Evolutionary conservation across 2,329 filamentous ascomycete species (phyloP), one percentile per base, ranked within the genome.

Genomic region (Nemania bipapillata): DNA sequence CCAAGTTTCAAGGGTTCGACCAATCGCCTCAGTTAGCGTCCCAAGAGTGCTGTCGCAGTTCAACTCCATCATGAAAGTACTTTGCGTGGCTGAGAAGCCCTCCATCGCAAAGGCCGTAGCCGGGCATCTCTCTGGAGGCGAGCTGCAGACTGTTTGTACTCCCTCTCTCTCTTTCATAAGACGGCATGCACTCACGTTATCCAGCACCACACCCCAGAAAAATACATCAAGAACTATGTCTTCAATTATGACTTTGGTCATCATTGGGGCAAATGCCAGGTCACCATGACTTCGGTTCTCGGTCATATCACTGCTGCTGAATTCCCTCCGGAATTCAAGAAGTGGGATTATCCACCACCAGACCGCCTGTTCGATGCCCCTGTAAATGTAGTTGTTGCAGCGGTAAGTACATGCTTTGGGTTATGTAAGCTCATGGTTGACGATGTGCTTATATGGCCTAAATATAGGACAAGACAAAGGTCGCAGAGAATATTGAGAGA

Each of bases 51-150:
- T 56, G 35, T 45, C 49, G 22, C 74, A 75, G 52, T 69, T 63
- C 32, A 69, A 72, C 15, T 75, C 76, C 70, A 79, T 70, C 60
- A 87, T 87, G 81, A 86, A 79, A 75, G 73, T 93, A 67, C 83
- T 94, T 61, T 94, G 91, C 78, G 91, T 94, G 73, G 92, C 91
- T 68, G 91, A 94, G 80, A 94, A 99, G 86, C 94, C 94, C 40
- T 97, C 95, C 49, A 97, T 99, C 71, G 93, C 96, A 66, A 97
- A 96, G 81, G 94, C 95, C 42, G 95, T 99, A 57, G 93, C 96
- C 45, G 88, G 90, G 66, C 95, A 98, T 83, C 86, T 99, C 30
- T 92, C 92, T 35, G 95, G 96, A 57, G 92, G 93, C 55, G 83
- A 83, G 20, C 85, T 90, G 66, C 87, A 88, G 79, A 90, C 88